A percentile compares a stretch with the other conserved stretches of the same genome.
Evolutionary conservation across 2,329 filamentous ascomycete species (phyloP).

Genomic region (Aureobasidium sp.): DNA sequence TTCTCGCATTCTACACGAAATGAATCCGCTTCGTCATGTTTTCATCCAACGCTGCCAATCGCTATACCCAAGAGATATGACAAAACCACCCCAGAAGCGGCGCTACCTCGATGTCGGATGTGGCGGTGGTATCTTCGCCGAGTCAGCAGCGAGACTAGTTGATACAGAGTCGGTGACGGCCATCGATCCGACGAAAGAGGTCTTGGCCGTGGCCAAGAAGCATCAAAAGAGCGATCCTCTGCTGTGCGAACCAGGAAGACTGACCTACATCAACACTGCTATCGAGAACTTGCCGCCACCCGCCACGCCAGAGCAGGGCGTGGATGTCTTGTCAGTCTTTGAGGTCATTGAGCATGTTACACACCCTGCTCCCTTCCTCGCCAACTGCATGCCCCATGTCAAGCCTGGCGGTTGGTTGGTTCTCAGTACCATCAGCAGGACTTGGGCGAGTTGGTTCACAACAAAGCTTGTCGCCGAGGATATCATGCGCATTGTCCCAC

Average conservation of each 20-base stretch:
- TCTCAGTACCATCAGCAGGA: conserved; percentile 85
- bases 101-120: conserved; percentile 88
- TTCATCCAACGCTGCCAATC: conserved; percentile 71
- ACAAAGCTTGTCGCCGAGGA: conserved; percentile 92
- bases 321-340: conserved; percentile 80
- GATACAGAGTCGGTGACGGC: conserved; percentile 60
- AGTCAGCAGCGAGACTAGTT: conserved; percentile 66
- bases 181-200: conserved; percentile 69
- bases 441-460: conserved; percentile 80
- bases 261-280: conserved; percentile 68
- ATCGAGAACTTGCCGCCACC: conserved; percentile 59
- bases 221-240: conserved; percentile 70
- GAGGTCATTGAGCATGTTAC: conserved; percentile 94
- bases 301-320: conserved; percentile 36
- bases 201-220: conserved; percentile 65
- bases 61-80: conserved; percentile 15
- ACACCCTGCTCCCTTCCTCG: conserved; percentile 65
- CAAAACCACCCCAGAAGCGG: conserved; percentile 37
- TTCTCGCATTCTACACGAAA: conserved; percentile 86
- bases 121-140: conserved; percentile 93
- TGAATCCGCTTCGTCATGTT: conserved; percentile 94
- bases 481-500: conserved; percentile 76
- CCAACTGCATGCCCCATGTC: conserved; percentile 65
- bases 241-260: conserved; percentile 47
- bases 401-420: conserved; percentile 90